phyloP scores from a whole-genome alignment of 108 stramenopile genomes.

The Seminavis robusta region DNA sequence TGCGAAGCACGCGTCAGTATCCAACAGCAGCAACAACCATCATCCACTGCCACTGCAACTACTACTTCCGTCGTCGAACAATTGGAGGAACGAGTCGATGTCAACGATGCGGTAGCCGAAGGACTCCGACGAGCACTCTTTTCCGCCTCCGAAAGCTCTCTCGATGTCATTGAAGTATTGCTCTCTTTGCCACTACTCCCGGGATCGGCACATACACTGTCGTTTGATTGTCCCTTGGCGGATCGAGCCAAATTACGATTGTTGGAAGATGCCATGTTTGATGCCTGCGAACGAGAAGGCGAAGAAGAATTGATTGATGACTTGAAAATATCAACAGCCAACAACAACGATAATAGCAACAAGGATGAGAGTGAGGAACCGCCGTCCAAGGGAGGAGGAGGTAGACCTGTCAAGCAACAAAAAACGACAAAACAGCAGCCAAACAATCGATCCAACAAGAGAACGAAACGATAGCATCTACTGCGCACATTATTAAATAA shows the following conservation, averaged over 20 bases:
- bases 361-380: no score
- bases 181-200: constrained; percentile 60
- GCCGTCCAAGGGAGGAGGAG: no score
- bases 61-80: neutral
- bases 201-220: neutral
- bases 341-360: no score
- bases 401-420: no score
- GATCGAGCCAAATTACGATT: constrained; percentile 67
- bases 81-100: constrained; percentile 71
- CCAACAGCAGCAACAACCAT: neutral
- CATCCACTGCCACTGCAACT: constrained; percentile 1
- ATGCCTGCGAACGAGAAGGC: constrained; percentile 79
- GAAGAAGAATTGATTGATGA: constrained; percentile 70
- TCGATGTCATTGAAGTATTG: constrained; percentile 58
- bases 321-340: constrained; percentile 44
- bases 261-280: constrained; percentile 81
- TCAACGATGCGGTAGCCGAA: constrained; percentile 38
- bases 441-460: no score
- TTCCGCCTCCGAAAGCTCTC: constrained; percentile 33
- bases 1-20: neutral
- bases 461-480: no score
- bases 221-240: constrained; percentile 12
- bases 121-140: constrained; percentile 48
- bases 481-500: no score
- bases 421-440: no score